Conservation (phyloP, 805 yeast genomes). For the Grigorovia humatica region DNA sequence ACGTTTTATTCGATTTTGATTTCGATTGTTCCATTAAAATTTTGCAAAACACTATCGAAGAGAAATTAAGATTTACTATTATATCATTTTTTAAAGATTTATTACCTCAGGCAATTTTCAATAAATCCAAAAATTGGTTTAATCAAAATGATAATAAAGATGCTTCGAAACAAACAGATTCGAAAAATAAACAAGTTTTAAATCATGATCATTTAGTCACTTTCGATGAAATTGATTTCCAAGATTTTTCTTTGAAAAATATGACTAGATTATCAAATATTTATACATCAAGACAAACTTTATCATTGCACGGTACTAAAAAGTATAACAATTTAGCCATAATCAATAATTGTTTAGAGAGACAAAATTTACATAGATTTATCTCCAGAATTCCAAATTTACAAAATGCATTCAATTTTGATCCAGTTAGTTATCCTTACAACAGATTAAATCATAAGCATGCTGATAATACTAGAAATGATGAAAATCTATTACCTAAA, state of each 20-base stretch:
- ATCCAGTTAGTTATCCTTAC: too few relatives aligned
- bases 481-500: conserved; percentile 18
- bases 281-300: conserved; percentile 67
- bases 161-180: background rate
- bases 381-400: conserved; percentile 26
- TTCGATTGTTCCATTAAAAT: conserved; percentile 29
- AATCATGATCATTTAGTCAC: conserved; percentile 6
- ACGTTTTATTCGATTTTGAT: conserved; percentile 27
- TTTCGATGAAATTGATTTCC: conserved; percentile 22
- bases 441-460: background rate
- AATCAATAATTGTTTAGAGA: conserved; percentile 27
- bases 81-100: conserved; percentile 26
- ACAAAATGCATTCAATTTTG: conserved; percentile 9
- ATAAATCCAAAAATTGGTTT: conserved; percentile 27
- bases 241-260: conserved; percentile 52
- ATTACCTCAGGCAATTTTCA: conserved; percentile 27
- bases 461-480: background rate
- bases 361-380: conserved; percentile 26
- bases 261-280: conserved; percentile 58
- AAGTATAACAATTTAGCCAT: conserved; percentile 32
- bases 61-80: conserved; percentile 27
- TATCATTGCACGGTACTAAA: conserved; percentile 52
- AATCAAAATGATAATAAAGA: conserved; percentile 4
- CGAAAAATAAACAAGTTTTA: background rate
- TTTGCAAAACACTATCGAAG: conserved; percentile 26